Base-by-base conservation (phyloP, 495 filamentous ascomycete species). In the Penicillium taxi region DNA sequence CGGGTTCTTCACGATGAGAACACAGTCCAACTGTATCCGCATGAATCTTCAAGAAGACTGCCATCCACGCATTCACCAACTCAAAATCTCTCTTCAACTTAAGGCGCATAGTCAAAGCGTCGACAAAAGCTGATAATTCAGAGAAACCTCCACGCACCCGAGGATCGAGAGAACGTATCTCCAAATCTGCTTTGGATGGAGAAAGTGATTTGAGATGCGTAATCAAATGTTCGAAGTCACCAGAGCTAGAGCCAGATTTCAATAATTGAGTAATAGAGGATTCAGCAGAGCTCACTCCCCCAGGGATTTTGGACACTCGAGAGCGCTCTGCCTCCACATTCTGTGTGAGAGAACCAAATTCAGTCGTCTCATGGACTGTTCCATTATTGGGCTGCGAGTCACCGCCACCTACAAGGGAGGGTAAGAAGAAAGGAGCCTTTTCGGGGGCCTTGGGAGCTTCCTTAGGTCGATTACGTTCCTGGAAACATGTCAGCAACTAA, bases 351-450 rank as follows among this genome's bases (percentile, higher is more conserved):
- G 60, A 41, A 56, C 52, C 39, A 47, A 62, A 21, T 65, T 66
- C 47, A 52, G 58, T 26, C 52, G 65, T 36, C 44, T 53, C 29
- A n/a, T 50, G 15, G 32, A 41, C 34, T 44, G 48, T 5, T 42
- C 39, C 16, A 19, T 41, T 43, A 26, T 42, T 31, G 3, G 54
- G 45, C 21, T 57, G 47, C 9, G 62, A 35, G 1, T 50, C 22
- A 19, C 58, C 46, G 4, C 62, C 46, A 6, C 63, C 67, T 3
- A 66, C 61, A 8, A 84, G 61, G 1, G 85, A 81, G 8, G 88
- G 85, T 9, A 99, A 69, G 67, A 96, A 99, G 65, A 99, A 99
- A 1, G 91, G 91, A 0, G 91, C 88, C 52, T 91, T 95, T 53
- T 94, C 83, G 3, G 93, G 91, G 2, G 77, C 72, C 66, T 96